Conservation (phyloP, 2,329 filamentous ascomycete genomes). For the Epichloe amarillans region DNA sequence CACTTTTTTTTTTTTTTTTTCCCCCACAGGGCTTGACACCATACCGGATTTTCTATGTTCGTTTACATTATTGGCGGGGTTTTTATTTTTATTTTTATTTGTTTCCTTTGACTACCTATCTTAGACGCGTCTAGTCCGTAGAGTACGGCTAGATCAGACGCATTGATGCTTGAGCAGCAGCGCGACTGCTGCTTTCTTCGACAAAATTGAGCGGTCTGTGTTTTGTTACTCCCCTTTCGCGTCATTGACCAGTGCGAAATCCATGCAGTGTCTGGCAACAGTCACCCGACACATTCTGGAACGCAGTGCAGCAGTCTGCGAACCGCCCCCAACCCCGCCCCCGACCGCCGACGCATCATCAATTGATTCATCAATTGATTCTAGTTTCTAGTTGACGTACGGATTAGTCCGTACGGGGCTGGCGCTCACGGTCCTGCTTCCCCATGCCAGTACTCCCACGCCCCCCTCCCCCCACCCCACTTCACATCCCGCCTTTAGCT, state of each 20-base stretch:
- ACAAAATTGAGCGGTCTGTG: too few relatives aligned
- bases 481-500: not conserved
- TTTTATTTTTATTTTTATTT: not conserved
- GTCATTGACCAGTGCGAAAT: too few relatives aligned
- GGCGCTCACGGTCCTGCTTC: conserved; percentile 9
- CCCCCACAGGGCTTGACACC: not conserved
- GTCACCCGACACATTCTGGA: too few relatives aligned
- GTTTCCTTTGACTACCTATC: not conserved
- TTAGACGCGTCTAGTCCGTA: conserved; percentile 4
- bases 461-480: not conserved
- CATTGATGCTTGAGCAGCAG: conserved; percentile 2
- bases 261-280: too few relatives aligned
- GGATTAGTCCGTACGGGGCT: too few relatives aligned
- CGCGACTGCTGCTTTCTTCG: not conserved
- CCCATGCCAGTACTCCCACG: conserved; percentile 6
- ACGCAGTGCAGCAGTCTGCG: not conserved
- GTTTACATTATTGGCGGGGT: not conserved
- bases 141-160: conserved; percentile 5
- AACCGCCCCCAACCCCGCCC: too few relatives aligned
- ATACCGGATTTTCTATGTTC: not conserved
- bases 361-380: too few relatives aligned
- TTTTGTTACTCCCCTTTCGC: too few relatives aligned
- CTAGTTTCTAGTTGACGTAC: too few relatives aligned
- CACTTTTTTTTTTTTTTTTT: not conserved
- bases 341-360: not conserved